phyloP scores from a whole-genome alignment of 2,329 filamentous ascomycete species.

The Mollisia scopiformis region DNA sequence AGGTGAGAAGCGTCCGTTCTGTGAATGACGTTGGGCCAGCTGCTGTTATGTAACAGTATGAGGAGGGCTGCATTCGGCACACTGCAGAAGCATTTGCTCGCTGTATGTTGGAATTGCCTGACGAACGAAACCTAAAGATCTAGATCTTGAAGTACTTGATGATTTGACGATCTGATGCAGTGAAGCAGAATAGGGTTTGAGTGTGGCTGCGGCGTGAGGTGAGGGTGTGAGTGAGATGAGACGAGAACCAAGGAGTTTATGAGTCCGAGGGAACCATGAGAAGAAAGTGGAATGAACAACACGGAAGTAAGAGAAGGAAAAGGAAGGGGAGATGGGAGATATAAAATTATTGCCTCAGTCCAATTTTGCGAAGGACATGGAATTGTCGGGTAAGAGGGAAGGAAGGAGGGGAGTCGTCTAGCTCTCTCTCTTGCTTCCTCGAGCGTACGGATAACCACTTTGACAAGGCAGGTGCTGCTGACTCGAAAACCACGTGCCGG shows the following conservation, averaged over 20 bases:
- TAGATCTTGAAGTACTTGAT: no score
- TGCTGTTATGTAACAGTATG: slow-evolving; percentile 25
- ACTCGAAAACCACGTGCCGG: slow-evolving; percentile 15
- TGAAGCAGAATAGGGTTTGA: background rate
- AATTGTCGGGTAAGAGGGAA: slow-evolving; percentile 1
- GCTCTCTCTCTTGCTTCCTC: background rate
- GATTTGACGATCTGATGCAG: background rate
- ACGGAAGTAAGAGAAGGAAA: background rate
- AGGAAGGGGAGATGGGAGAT: background rate
- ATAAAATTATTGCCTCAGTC: no score
- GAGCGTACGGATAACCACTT: no score
- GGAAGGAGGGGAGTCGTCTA: background rate
- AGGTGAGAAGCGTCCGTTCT: slow-evolving; percentile 9
- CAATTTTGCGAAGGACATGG: no score
- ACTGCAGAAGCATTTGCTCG: slow-evolving; percentile 3
- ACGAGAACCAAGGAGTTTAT: background rate
- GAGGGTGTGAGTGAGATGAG: background rate
- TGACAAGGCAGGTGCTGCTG: background rate
- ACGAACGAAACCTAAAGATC: no score
- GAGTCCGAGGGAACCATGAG: background rate
- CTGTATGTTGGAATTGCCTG: background rate
- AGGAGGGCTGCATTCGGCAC: slow-evolving; percentile 10
- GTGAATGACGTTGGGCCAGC: slow-evolving; percentile 15
- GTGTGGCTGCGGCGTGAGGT: background rate
- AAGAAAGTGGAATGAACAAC: background rate